Base-by-base conservation (phyloP, 306 rosid species). In the Quercus mongolica region DNA sequence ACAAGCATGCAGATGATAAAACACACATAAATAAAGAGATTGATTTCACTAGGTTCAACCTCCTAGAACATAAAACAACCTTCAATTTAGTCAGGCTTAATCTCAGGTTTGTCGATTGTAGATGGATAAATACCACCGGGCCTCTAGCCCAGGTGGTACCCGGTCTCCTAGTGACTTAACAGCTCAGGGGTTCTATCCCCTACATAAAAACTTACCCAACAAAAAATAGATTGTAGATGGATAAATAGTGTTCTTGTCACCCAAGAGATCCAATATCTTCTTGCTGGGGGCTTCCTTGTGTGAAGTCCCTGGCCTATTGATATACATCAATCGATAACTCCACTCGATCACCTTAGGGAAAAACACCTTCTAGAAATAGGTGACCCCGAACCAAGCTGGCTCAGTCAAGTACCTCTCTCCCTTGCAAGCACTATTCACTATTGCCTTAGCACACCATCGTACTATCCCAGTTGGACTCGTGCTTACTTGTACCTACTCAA, bases 331-430 rank as follows among this genome's bases (percentile, higher is more conserved):
- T 52, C 57, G 54, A 52, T 4, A 77, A 55, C 68, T 26, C 82
- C 87, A 78, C 56, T 88, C 84, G 1, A 88, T 5, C 41, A 88
- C 1, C 81, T 88, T 84, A n/a, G 89, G 87, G 59, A 62, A 88
- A 5, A 85, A 74, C 63, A 81, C 82, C 71, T 55, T 88, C 85
- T 82, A 85, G 10, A 55, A 38, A 31, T 80, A 83, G 1, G 81
- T 19, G 14, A 59, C 79, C 55, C 69, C 74, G 56, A 54, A 85
- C 91, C 89, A 86, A 12, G 81, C 17, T 21, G 88, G 91, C 82
- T 81, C 80, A 2, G 86, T 88, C 81, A 83, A 55, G 79, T 58
- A 76, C 74, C 84, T 64, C 2, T 85, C 54, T 7, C 91, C 87
- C 28, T 86, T 63, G 41, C 83, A 82, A 0, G 73, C 83, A 17